Conservation (phyloP, 306 rosid species). For the Purshia tridentata region DNA sequence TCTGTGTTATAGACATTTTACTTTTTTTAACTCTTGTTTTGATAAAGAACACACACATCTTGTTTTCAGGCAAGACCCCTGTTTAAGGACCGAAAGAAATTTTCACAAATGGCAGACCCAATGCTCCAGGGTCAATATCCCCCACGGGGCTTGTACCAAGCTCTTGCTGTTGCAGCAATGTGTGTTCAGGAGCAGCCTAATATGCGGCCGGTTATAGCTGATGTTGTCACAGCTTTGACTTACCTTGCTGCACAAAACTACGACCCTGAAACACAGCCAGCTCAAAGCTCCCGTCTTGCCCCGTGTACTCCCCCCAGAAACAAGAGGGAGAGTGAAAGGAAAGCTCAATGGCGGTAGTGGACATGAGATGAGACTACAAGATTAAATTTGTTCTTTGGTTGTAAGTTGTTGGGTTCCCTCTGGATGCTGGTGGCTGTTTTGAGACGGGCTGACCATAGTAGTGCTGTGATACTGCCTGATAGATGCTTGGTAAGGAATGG, state of each 20-base stretch:
- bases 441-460: not conserved
- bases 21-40: not conserved
- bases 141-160: constrained; percentile 74
- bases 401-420: constrained; percentile 9
- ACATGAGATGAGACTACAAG: constrained; percentile 30
- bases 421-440: constrained; percentile 3
- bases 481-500: constrained; percentile 1
- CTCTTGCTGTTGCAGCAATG: constrained; percentile 90
- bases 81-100: constrained; percentile 61
- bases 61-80: constrained; percentile 75
- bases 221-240: constrained; percentile 86
- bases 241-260: constrained; percentile 79
- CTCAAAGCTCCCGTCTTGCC: constrained; percentile 54
- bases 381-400: constrained; percentile 6
- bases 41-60: not conserved
- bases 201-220: constrained; percentile 85
- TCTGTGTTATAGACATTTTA: not conserved
- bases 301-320: constrained; percentile 65
- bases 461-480: not conserved
- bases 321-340: constrained; percentile 47
- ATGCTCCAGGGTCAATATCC: constrained; percentile 87
- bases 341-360: constrained; percentile 39
- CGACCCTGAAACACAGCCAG: constrained; percentile 47
- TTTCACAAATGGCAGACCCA: constrained; percentile 80
- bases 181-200: constrained; percentile 89